phyloP scores from a whole-genome alignment of 192 early-diverging fungal species.

The Backusella sp. region DNA sequence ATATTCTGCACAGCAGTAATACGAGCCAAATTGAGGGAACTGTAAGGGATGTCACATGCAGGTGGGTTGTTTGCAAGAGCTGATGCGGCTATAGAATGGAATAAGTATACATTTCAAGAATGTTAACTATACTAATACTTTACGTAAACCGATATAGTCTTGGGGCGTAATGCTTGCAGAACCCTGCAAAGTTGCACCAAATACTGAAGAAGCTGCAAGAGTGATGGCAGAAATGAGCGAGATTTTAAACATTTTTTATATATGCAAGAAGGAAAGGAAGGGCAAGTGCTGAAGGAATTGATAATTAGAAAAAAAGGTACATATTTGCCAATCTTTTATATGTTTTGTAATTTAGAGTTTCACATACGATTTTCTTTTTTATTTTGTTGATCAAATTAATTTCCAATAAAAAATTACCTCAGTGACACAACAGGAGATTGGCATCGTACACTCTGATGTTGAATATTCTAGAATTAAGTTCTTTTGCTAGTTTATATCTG shows the following conservation, averaged over 20 bases:
- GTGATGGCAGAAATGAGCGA: not conserved
- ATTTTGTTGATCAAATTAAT: not conserved
- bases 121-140: not conserved
- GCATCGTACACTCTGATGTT: not conserved
- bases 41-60: conserved; percentile 55
- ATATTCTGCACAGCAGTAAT: conserved; percentile 56
- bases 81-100: conserved; percentile 16
- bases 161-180: conserved; percentile 16
- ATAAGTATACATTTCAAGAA: not conserved
- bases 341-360: not conserved
- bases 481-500: not conserved
- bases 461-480: not conserved
- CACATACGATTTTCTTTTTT: not conserved
- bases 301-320: not conserved
- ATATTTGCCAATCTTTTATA: not conserved
- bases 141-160: conserved; percentile 22
- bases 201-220: not conserved
- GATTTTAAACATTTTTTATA: not conserved
- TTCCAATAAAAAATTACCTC: not conserved
- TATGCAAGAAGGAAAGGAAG: not conserved
- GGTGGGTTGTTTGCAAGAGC: conserved; percentile 48
- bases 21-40: conserved; percentile 45
- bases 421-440: not conserved
- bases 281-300: not conserved
- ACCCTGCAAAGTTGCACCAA: conserved; percentile 3